Conservation (phyloP, 2,329 filamentous ascomycete species). For the Aspergillus cejpii region DNA sequence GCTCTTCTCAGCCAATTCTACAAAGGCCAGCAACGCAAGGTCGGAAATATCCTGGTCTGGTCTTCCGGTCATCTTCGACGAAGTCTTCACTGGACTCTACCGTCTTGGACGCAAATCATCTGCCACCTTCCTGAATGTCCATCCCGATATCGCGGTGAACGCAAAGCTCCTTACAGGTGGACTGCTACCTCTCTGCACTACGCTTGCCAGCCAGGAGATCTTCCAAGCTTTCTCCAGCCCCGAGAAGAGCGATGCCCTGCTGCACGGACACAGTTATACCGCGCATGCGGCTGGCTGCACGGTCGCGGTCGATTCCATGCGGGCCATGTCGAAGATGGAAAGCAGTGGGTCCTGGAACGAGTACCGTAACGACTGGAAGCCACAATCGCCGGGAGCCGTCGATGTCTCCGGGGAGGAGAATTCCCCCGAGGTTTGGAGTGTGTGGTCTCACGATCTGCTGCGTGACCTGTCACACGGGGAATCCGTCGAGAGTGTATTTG, state of each 20-base stretch:
- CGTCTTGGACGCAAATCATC: constrained; percentile 68
- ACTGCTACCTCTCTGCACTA: constrained; percentile 68
- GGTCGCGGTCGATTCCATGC: constrained; percentile 63
- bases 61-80: constrained; percentile 73
- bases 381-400: neutral
- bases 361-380: constrained; percentile 48
- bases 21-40: neutral
- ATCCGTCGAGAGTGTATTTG: constrained; percentile 60
- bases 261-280: constrained; percentile 84
- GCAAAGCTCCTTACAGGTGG: constrained; percentile 81
- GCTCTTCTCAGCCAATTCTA: constrained; percentile 44
- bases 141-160: constrained; percentile 71
- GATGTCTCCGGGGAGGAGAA: neutral
- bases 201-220: constrained; percentile 65
- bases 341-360: constrained; percentile 50
- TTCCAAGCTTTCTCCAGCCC: constrained; percentile 64
- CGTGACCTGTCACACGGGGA: constrained; percentile 50
- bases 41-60: constrained; percentile 54
- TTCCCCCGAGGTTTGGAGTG: constrained; percentile 53
- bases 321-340: constrained; percentile 55
- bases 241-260: constrained; percentile 69
- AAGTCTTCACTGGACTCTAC: constrained; percentile 81
- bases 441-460: constrained; percentile 61
- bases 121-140: constrained; percentile 59
- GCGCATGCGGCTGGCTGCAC: constrained; percentile 75